A percentile compares a stretch with the other conserved stretches of the same genome.
Conservation (phyloP, 306 rosid species). For the Canavalia gladiata region DNA sequence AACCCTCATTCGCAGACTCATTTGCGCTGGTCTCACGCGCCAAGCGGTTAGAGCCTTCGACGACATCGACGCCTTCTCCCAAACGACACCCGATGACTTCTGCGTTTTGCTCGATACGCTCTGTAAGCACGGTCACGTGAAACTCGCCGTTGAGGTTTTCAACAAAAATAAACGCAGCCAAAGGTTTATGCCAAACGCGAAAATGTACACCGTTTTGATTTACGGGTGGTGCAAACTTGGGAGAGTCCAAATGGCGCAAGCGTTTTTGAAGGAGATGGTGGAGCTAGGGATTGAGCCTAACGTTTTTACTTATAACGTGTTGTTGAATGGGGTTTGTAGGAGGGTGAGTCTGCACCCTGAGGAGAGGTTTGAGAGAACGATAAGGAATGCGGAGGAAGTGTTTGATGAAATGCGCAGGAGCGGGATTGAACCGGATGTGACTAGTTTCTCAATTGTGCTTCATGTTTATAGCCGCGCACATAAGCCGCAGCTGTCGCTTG, state of each 20-base stretch:
- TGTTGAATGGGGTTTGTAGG: slow-evolving; percentile 89
- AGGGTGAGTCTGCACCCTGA: slow-evolving; percentile 83
- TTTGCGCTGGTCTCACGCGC: slow-evolving; percentile 80
- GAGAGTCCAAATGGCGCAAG: slow-evolving; percentile 59
- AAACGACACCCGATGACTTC: slow-evolving; percentile 55
- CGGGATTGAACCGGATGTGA: slow-evolving; percentile 88
- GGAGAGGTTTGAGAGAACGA: slow-evolving; percentile 80
- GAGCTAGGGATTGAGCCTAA: slow-evolving; percentile 75
- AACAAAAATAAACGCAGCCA: slow-evolving; percentile 50
- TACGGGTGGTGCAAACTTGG: slow-evolving; percentile 92
- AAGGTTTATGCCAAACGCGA: slow-evolving; percentile 57
- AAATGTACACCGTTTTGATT: slow-evolving; percentile 76
- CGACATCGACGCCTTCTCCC: slow-evolving; percentile 64
- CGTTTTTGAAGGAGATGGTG: slow-evolving; percentile 74
- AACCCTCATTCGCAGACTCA: slow-evolving; percentile 71
- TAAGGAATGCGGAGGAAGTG: slow-evolving; percentile 75
- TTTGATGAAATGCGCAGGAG: slow-evolving; percentile 78
- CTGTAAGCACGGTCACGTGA: slow-evolving; percentile 80
- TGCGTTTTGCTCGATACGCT: slow-evolving; percentile 73
- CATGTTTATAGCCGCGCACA: slow-evolving; percentile 95
- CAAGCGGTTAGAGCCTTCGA: slow-evolving; percentile 81
- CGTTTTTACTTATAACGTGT: slow-evolving; percentile 79
- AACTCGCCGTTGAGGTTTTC: slow-evolving; percentile 72
- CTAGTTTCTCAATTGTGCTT: slow-evolving; percentile 83
- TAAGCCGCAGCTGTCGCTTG: slow-evolving; percentile 78